Conservation (phyloP, 75 land plant genomes). For the Pinus tabuliformis region DNA sequence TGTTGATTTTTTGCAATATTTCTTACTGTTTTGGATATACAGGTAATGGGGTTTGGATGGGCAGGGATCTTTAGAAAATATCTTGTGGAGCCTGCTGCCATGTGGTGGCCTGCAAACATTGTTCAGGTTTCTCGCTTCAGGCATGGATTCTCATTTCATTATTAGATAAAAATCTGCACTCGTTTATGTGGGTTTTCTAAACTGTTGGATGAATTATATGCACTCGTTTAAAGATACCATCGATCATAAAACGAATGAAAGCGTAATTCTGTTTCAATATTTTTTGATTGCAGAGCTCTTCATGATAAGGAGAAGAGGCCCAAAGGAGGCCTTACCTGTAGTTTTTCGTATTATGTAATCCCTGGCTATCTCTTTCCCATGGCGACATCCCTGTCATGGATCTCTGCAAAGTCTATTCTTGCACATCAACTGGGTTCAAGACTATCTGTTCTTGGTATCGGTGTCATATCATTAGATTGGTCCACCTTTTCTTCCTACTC, state of each 20-base stretch:
- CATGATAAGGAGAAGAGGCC: not conserved
- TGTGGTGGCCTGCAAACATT: constrained; percentile 85
- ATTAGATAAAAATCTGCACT: not conserved
- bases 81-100: constrained; percentile 65
- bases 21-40: not conserved
- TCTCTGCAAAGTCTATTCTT: constrained; percentile 23
- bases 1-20: not conserved
- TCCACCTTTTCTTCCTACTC: constrained; percentile 23
- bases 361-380: constrained; percentile 31
- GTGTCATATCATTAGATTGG: constrained; percentile 33
- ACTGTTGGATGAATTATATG: too few relatives aligned
- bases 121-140: constrained; percentile 74
- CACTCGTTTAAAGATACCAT: too few relatives aligned
- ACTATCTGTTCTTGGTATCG: constrained; percentile 27
- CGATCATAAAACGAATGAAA: not conserved
- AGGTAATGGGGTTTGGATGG: constrained; percentile 81
- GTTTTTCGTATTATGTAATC: constrained; percentile 29
- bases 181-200: not conserved
- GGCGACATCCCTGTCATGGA: constrained; percentile 33
- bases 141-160: constrained; percentile 11
- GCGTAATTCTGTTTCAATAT: too few relatives aligned
- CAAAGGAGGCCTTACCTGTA: not conserved
- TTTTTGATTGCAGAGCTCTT: constrained; percentile 16
- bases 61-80: constrained; percentile 64
- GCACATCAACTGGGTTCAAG: constrained; percentile 39